phyloP scores from a whole-genome alignment of 1,284 basidiomycete species.

The Trametes pubescens region DNA sequence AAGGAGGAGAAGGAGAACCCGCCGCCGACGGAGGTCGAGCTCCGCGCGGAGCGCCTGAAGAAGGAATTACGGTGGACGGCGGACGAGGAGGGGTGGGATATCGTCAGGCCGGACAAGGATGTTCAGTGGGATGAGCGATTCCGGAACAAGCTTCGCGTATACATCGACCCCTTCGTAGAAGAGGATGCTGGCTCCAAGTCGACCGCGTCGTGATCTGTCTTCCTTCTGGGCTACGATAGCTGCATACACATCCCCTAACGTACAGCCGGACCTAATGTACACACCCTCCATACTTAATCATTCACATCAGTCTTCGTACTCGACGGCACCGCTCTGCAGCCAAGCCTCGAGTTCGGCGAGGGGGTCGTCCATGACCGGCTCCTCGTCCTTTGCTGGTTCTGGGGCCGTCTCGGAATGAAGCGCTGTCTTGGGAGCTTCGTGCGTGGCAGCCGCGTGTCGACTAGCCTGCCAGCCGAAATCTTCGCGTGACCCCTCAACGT shows the following conservation, averaged over 20 bases:
- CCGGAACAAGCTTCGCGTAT: conserved; percentile 71
- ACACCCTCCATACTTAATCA: conserved; percentile 27
- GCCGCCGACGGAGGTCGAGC: conserved; percentile 87
- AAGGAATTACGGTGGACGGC: conserved; percentile 89
- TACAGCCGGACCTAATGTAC: conserved; percentile 27
- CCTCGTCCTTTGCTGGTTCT: conserved; percentile 4
- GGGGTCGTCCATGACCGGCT: conserved; percentile 40
- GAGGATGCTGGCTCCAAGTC: conserved; percentile 7
- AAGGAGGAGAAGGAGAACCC: conserved; percentile 85
- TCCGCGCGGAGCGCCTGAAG: conserved; percentile 83
- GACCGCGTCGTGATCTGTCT: conserved; percentile 14
- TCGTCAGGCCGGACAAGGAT: conserved; percentile 69
- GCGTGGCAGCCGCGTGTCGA: neutral
- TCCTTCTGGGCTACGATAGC: neutral
- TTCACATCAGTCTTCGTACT: conserved; percentile 27
- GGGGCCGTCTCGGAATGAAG: too few relatives aligned
- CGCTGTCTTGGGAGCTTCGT: neutral
- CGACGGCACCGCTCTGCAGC: conserved; percentile 54
- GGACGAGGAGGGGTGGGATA: conserved; percentile 79
- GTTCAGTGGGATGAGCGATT: conserved; percentile 85
- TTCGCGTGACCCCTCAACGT: neutral
- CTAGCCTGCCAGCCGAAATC: neutral
- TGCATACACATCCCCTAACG: conserved; percentile 16
- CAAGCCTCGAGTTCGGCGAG: conserved; percentile 58
- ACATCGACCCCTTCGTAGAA: conserved; percentile 51